These are phyloP conservation scores for Pythium periplocum DNA, from an alignment of 352 stramenopile genomes.

Conservation along the genomic window DNA sequence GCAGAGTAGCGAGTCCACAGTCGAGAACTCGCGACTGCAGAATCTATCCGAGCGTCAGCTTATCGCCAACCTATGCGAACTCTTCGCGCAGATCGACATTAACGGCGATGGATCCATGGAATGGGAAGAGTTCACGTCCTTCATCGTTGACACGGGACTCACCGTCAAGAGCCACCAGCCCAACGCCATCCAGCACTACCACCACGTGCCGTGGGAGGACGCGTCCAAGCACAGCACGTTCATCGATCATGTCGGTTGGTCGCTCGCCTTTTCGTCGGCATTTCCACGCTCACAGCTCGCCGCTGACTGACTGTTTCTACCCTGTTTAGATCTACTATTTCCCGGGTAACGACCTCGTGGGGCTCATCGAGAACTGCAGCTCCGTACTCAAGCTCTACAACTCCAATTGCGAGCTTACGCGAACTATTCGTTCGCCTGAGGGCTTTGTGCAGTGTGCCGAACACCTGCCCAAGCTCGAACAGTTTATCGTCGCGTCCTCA, in stretches of 20 bases:
- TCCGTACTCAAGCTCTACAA: conserved; percentile 83
- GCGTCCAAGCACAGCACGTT: conserved; percentile 81
- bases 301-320: neutral
- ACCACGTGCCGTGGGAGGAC: conserved; percentile 74
- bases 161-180: conserved; percentile 78
- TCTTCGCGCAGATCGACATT: conserved; percentile 90
- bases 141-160: conserved; percentile 87
- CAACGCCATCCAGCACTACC: conserved; percentile 86
- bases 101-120: conserved; percentile 90
- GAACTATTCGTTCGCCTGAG: conserved; percentile 55
- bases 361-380: conserved; percentile 71
- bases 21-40: conserved; percentile 62
- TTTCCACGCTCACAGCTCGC: too few relatives aligned
- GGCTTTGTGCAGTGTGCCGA: conserved; percentile 78
- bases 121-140: conserved; percentile 90
- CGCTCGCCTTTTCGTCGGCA: neutral
- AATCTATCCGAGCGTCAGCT: conserved; percentile 70
- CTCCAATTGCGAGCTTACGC: conserved; percentile 58
- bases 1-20: conserved; percentile 37
- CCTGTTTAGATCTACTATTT: conserved; percentile 72
- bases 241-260: conserved; percentile 51
- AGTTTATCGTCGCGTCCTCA: conserved; percentile 76
- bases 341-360: conserved; percentile 54
- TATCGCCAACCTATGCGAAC: conserved; percentile 81
- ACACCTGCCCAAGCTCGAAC: conserved; percentile 59